Evolutionary conservation across 345 rosid genomes (phyloP).

Genomic region (Reutealis trisperma): DNA sequence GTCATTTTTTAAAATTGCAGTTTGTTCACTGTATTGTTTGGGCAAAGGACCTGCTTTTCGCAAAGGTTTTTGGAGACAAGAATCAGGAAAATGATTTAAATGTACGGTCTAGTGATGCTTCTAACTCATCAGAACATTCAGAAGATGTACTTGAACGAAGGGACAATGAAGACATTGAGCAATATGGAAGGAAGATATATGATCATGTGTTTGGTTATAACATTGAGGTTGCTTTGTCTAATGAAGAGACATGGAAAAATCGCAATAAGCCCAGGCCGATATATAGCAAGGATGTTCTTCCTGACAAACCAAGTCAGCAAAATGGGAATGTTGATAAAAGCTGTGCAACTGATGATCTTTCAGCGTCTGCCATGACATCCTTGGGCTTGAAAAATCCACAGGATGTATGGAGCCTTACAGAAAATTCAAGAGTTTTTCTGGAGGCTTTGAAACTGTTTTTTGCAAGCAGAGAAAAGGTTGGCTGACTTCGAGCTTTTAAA

Average conservation of each 20-base stretch:
- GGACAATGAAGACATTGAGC: conserved; percentile 71
- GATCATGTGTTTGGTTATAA: conserved; percentile 98
- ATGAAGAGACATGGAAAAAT: conserved; percentile 95
- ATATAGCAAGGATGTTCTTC: conserved; percentile 65
- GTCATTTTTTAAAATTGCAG: conserved; percentile 45
- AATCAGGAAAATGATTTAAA: conserved; percentile 95
- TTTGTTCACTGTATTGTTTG: conserved; percentile 98
- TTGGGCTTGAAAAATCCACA: conserved; percentile 97
- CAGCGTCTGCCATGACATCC: conserved; percentile 71
- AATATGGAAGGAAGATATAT: conserved; percentile 88
- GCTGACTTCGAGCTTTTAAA: conserved; percentile 14
- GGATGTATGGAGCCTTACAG: conserved; percentile 82
- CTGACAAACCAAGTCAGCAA: conserved; percentile 46
- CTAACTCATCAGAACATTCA: conserved; percentile 61
- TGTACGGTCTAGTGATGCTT: conserved; percentile 71
- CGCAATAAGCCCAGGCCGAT: conserved; percentile 78
- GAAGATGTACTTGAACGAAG: conserved; percentile 73
- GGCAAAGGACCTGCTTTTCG: conserved; percentile 98
- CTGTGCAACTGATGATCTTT: conserved; percentile 41
- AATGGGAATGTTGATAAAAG: conserved; percentile 62
- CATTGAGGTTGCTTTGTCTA: conserved; percentile 86
- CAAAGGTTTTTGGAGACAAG: conserved; percentile 95
- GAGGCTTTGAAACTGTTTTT: conserved; percentile 83
- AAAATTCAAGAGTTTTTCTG: conserved; percentile 78
- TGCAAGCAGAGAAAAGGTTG: conserved; percentile 72